These are phyloP conservation scores for Trametes coccinea DNA, from an alignment of 768 basidiomycete genomes.

Conservation along the genomic window DNA sequence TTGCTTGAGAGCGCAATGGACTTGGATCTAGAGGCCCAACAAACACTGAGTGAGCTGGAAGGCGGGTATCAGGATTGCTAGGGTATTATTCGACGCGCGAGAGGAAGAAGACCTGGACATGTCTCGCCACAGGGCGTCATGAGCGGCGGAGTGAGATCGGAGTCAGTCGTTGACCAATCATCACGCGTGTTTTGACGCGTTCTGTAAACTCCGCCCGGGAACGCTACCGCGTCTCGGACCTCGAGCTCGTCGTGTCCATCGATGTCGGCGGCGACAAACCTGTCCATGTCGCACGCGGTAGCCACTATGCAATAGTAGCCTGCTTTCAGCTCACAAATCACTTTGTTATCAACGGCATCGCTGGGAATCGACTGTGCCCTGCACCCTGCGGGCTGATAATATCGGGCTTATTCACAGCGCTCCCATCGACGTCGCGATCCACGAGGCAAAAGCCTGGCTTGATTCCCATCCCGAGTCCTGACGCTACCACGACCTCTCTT, in stretches of 20 bases:
- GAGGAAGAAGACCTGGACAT: too few species aligned
- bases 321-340: slow-evolving; percentile 1
- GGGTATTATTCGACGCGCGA: too few species aligned
- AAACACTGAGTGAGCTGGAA: too few species aligned
- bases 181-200: slow-evolving; percentile 1
- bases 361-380: slow-evolving; percentile 16
- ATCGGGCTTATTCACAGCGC: slow-evolving; percentile 7
- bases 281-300: neutral
- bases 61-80: too few species aligned
- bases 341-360: slow-evolving; percentile 15
- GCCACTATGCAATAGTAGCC: neutral
- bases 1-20: too few species aligned
- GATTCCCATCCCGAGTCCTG: neutral
- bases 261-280: neutral
- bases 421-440: neutral
- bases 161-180: neutral
- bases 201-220: neutral
- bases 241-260: neutral
- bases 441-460: neutral
- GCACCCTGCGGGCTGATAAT: slow-evolving; percentile 13
- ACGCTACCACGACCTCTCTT: neutral
- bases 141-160: neutral
- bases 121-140: neutral
- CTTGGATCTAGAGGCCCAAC: too few species aligned
- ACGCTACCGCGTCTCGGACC: neutral